A percentile compares a stretch with the other conserved stretches of the same genome.
These are phyloP conservation scores for Xylaria telfairii DNA, from an alignment of 495 filamentous ascomycete species.

Conservation along the genomic window DNA sequence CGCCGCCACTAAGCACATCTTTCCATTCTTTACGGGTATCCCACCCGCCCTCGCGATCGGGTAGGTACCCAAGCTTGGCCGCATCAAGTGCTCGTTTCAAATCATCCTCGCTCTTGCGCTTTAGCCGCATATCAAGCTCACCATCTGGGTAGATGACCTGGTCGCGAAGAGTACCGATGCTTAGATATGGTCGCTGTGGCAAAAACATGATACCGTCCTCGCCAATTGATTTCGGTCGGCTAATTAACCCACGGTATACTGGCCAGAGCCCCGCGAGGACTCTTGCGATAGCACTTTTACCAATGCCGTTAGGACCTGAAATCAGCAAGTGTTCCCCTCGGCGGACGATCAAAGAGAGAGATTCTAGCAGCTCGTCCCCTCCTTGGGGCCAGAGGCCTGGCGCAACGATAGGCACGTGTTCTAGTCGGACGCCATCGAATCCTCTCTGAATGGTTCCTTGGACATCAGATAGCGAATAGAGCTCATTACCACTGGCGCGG, in stretches of 20 bases:
- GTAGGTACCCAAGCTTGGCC: constrained; percentile 85
- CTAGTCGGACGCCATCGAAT: constrained; percentile 91
- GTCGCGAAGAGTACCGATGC: constrained; percentile 92
- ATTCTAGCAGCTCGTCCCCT: constrained; percentile 89
- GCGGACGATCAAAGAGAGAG: constrained; percentile 83
- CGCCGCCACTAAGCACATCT: constrained; percentile 94
- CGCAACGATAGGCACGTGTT: constrained; percentile 91
- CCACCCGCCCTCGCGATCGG: constrained; percentile 93
- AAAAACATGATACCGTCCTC: constrained; percentile 97
- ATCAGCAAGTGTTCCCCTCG: constrained; percentile 93
- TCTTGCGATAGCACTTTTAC: constrained; percentile 88
- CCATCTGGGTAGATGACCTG: constrained; percentile 98
- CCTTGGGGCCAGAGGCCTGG: constrained; percentile 82
- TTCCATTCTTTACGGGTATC: constrained; percentile 98
- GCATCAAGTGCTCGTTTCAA: constrained; percentile 79
- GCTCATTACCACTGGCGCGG: constrained; percentile 71
- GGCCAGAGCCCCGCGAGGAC: constrained; percentile 96
- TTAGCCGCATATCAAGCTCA: constrained; percentile 89
- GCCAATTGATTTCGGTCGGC: constrained; percentile 78
- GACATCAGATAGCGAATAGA: constrained; percentile 86
- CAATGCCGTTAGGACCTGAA: constrained; percentile 92
- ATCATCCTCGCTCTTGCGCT: constrained; percentile 73
- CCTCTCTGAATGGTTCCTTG: constrained; percentile 93
- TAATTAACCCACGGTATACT: constrained; percentile 88
- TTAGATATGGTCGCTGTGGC: constrained; percentile 91